These are phyloP conservation scores for Trapa bicornis DNA, from an alignment of 345 rosid species.

Conservation along the genomic window DNA sequence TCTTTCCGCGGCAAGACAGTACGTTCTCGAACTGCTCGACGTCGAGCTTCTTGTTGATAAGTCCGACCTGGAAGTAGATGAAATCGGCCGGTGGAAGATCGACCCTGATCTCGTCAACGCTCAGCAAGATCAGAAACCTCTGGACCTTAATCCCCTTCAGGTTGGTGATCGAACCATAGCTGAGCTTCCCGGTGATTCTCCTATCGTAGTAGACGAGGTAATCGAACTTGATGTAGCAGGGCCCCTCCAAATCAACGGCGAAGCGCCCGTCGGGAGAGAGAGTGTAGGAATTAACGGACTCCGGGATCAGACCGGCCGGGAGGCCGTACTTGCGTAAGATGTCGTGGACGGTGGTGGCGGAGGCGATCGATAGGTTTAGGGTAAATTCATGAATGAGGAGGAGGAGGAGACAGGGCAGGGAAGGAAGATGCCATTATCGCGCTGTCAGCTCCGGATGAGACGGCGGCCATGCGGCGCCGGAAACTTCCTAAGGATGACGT, in stretches of 20 bases:
- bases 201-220: conserved; percentile 73
- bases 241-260: conserved; percentile 33
- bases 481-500: no score
- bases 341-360: conserved; percentile 48
- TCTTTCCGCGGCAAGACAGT: conserved; percentile 50
- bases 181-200: conserved; percentile 51
- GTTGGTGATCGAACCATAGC: conserved; percentile 61
- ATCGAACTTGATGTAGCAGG: conserved; percentile 65
- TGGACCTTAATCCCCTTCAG: conserved; percentile 80
- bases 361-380: conserved; percentile 5
- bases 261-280: conserved; percentile 57
- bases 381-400: conserved; percentile 4
- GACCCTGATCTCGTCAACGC: conserved; percentile 74
- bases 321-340: conserved; percentile 80
- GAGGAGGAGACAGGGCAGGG: neutral
- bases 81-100: conserved; percentile 78
- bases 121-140: conserved; percentile 61
- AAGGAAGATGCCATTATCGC: neutral
- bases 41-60: conserved; percentile 78
- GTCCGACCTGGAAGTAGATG: conserved; percentile 82
- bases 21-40: conserved; percentile 69
- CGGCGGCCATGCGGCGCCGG: neutral
- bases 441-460: neutral
- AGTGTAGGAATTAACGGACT: conserved; percentile 40
- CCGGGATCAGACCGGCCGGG: conserved; percentile 71